Evolutionary conservation across 1,284 basidiomycete genomes (phyloP).

Genomic region (Ceratobasidium theobromae): DNA sequence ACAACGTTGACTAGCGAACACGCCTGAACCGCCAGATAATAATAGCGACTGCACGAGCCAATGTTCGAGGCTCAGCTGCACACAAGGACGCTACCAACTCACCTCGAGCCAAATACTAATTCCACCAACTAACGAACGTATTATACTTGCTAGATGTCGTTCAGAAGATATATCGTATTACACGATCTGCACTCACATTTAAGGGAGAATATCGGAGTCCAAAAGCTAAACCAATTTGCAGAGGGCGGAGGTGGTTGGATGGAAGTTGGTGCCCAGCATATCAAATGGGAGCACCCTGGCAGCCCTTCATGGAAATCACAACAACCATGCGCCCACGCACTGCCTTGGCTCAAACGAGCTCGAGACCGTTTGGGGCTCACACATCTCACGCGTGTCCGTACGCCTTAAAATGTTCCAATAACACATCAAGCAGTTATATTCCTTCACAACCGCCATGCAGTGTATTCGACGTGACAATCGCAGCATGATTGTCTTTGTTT

Average conservation of each 20-base stretch:
- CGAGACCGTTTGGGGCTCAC: too few species aligned
- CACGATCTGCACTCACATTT: not conserved
- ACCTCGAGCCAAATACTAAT: not conserved
- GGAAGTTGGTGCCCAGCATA: constrained; percentile 14
- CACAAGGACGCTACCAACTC: constrained; percentile 20
- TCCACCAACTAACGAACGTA: not conserved
- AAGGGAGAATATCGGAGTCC: not conserved
- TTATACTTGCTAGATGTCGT: too few species aligned
- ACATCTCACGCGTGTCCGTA: too few species aligned
- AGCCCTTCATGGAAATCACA: not conserved
- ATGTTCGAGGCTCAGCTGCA: not conserved
- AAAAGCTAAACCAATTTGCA: not conserved
- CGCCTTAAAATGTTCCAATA: too few species aligned
- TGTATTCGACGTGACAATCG: too few species aligned
- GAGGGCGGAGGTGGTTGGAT: constrained; percentile 4
- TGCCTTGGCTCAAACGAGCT: not conserved
- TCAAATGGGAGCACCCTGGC: constrained; percentile 8
- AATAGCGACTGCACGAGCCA: constrained; percentile 5
- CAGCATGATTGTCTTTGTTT: too few species aligned
- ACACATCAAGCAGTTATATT: too few species aligned
- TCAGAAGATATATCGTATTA: too few species aligned
- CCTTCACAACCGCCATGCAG: too few species aligned
- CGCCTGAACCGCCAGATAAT: too few species aligned
- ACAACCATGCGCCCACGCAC: not conserved
- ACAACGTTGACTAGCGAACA: too few species aligned